These are phyloP conservation scores for Aphanoascus verrucosus DNA, from an alignment of 2,329 filamentous ascomycete genomes.

Conservation along the genomic window DNA sequence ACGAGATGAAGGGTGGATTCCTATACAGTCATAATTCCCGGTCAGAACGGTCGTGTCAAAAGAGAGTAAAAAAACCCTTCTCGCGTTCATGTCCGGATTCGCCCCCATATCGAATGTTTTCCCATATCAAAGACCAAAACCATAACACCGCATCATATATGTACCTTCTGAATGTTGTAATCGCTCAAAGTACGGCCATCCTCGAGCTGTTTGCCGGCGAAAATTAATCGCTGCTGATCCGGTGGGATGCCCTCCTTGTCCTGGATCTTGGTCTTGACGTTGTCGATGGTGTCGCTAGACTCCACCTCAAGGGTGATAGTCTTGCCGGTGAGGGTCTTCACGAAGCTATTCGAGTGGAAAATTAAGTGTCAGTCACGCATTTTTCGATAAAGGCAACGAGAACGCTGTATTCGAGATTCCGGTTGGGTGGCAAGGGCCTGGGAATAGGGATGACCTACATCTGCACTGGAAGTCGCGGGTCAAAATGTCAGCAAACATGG, in stretches of 20 bases:
- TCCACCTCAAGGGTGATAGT: conserved; percentile 60
- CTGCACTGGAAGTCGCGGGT: conserved; percentile 56
- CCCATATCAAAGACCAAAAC: not conserved
- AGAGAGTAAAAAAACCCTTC: not conserved
- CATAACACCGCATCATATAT: conserved; percentile 43
- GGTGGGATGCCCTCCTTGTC: conserved; percentile 71
- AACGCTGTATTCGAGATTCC: conserved; percentile 16
- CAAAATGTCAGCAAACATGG: conserved; percentile 37
- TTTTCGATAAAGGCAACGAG: not conserved
- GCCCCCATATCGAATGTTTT: not conserved
- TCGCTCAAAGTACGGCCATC: conserved; percentile 43
- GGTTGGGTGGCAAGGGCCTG: conserved; percentile 18
- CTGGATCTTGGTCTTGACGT: conserved; percentile 63
- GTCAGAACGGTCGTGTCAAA: conserved; percentile 17
- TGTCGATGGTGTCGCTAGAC: conserved; percentile 58
- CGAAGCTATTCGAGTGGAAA: conserved; percentile 40
- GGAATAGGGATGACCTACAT: conserved; percentile 55
- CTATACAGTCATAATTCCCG: conserved; percentile 36
- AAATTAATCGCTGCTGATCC: conserved; percentile 60
- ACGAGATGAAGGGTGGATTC: conserved; percentile 56
- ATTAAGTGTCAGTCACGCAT: conserved; percentile 8
- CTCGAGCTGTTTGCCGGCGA: conserved; percentile 56
- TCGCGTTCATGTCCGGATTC: no score
- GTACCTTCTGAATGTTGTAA: conserved; percentile 51
- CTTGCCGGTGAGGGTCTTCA: conserved; percentile 70